Base-by-base conservation (phyloP, 192 early-diverging fungal genomes). In the Pecoramyces ruminantium region DNA sequence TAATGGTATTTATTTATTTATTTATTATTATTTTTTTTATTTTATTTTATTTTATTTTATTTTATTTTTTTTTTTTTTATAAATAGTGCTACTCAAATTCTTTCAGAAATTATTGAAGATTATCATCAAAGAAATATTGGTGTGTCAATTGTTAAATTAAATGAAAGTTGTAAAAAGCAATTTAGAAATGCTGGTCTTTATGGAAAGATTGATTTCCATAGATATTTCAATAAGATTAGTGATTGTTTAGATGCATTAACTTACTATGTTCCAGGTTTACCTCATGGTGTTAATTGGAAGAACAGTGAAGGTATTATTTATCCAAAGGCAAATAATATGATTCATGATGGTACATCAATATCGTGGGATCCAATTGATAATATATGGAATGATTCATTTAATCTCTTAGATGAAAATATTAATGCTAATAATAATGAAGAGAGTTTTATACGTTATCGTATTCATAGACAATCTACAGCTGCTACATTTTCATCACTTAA, bases 131-230 rank as follows among this genome's bases (percentile, higher is more conserved):
- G 97, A 17, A 82, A 88, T 17, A 93, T 99, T 38, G 87, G 88
- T n/a, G 96, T 98, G 21, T 95, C 90, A 79, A 98, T 99, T 91
- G 95, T 95, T 30, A 94, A 94, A 80, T 85, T 99, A 78, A 90
- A 92, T n/a, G 88, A 91, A 13, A 84, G 86, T 18, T 93, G 95
- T 79, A 88, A 88, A 25, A 86, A 85, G 18, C 79, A 88, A n/a
- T 97, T 98, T 84, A 84, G 88, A 38, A 90, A 92, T 13, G 90
- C 94, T 1, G 93, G 93, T 4, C 84, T 97, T 51, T 84, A 86
- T 78, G 83, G 89, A 15, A 42, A 82, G 83, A 29, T 89, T 91
- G 51, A 27, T 11, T n/a, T 25, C 8, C 17, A 67, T 67, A 16
- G 51, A 21, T 67, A 67, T 11, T 67, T 67, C 9, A 67, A 67